phyloP scores from a whole-genome alignment of 805 yeast species.

The Suhomyces sp. region DNA sequence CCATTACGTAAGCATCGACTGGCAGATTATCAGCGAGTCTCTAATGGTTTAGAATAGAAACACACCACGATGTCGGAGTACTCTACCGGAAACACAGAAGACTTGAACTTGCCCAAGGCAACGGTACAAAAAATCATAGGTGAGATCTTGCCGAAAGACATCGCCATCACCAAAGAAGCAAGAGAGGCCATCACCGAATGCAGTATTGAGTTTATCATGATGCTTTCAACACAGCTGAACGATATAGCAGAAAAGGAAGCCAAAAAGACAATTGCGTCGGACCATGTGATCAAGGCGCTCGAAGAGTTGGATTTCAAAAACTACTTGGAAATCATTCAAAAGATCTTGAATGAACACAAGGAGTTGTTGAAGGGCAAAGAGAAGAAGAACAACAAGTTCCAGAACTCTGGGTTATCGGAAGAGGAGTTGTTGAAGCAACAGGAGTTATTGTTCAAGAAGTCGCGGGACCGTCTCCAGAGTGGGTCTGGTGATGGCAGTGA shows the following conservation, averaged over 20 bases:
- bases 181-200: constrained; percentile 94
- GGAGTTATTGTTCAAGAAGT: constrained; percentile 83
- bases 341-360: constrained; percentile 80
- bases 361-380: constrained; percentile 86
- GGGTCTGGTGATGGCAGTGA: constrained; percentile 15
- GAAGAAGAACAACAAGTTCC: constrained; percentile 87
- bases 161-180: constrained; percentile 87
- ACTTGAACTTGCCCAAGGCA: constrained; percentile 56
- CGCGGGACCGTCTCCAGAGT: constrained; percentile 60
- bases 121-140: constrained; percentile 93
- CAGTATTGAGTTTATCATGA: constrained; percentile 94
- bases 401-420: constrained; percentile 86
- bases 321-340: constrained; percentile 77
- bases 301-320: constrained; percentile 83
- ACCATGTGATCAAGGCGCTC: constrained; percentile 88
- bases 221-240: constrained; percentile 86
- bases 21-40: not conserved
- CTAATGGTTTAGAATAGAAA: not conserved
- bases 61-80: constrained; percentile 37
- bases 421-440: constrained; percentile 91
- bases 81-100: constrained; percentile 31
- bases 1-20: not conserved
- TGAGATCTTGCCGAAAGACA: constrained; percentile 85
- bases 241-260: constrained; percentile 96
- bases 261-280: constrained; percentile 94